Base-by-base conservation (phyloP, 257 asterid genomes). In the Nicotiana otophora region DNA sequence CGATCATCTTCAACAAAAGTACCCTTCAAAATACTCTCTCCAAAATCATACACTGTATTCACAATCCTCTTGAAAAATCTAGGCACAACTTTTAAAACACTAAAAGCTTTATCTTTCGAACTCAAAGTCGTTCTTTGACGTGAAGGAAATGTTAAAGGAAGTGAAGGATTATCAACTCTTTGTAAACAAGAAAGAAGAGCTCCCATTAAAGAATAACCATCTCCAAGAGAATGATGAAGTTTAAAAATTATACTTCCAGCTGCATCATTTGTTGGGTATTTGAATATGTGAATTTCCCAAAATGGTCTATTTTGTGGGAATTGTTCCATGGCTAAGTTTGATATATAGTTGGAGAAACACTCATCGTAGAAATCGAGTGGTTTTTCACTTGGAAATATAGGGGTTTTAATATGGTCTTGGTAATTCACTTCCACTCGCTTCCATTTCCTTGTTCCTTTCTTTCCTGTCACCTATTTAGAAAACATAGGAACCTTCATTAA, bases 141-240 rank as follows among this genome's bases (percentile, higher is more conserved):
- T 20, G 85, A 33, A 0, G 97, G 97, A 39, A 93, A 90, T 0
- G 94, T 91, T 0, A 89, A 61, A 1, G 97, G 94, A 20, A 91
- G 76, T 1, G 61, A 51, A 28, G 97, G 97, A 53, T 92, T 67
- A 14, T 93, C 95, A 0, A 88, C 91, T 46, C 98, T 69, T 53
- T 89, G 88, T 64, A 92, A 64, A 84, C 95, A 92, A 6, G 98
- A 93, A 26, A 93, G 91, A 26, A 93, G 93, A 16, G 95, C 97
- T 12, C 98, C 98, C 95, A 92, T 91, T 1, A 93, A 81, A 0
- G 98, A 91, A 84, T 82, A 93, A 70, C 98, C 97, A 70, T 93
- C 98, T 5, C 95, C 98, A 3, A 93, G 89, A 2, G 98, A 78
- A 63, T 93, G 98, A 68, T 93, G 97, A 16, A 93, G 94, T 67